phyloP scores from a whole-genome alignment of 352 stramenopile species.

The Phytophthora megakarya region DNA sequence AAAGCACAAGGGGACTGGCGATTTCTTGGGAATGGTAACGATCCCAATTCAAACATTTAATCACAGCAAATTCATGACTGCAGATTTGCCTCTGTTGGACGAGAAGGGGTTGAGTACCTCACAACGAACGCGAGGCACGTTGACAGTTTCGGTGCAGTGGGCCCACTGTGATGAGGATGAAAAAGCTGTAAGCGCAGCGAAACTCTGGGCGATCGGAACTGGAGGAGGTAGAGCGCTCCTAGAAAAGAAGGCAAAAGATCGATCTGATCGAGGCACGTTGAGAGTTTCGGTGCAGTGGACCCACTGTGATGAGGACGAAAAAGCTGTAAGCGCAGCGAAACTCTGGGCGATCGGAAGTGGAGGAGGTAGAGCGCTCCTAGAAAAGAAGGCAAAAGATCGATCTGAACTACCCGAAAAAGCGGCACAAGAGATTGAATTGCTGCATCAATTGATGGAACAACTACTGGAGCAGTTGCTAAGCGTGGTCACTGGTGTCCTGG shows the following conservation, averaged over 20 bases:
- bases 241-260: conserved; percentile 25
- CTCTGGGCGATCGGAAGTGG: conserved; percentile 33
- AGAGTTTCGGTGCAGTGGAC: conserved; percentile 68
- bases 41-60: conserved; percentile 49
- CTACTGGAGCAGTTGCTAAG: conserved; percentile 31
- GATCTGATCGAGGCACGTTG: conserved; percentile 42
- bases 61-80: conserved; percentile 46
- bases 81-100: conserved; percentile 46
- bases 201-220: conserved; percentile 32
- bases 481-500: conserved; percentile 38
- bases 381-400: conserved; percentile 31
- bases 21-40: conserved; percentile 54
- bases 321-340: conserved; percentile 15
- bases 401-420: conserved; percentile 30
- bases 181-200: conserved; percentile 9
- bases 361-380: conserved; percentile 17
- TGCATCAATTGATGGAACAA: conserved; percentile 28
- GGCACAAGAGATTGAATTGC: conserved; percentile 16
- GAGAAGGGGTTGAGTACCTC: conserved; percentile 32
- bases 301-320: conserved; percentile 32
- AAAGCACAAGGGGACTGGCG: conserved; percentile 10
- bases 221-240: conserved; percentile 22
- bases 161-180: conserved; percentile 38
- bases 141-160: conserved; percentile 69
- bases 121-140: conserved; percentile 36